Conservation (phyloP, 352 stramenopile species). For the Globisporangium alternatum region DNA sequence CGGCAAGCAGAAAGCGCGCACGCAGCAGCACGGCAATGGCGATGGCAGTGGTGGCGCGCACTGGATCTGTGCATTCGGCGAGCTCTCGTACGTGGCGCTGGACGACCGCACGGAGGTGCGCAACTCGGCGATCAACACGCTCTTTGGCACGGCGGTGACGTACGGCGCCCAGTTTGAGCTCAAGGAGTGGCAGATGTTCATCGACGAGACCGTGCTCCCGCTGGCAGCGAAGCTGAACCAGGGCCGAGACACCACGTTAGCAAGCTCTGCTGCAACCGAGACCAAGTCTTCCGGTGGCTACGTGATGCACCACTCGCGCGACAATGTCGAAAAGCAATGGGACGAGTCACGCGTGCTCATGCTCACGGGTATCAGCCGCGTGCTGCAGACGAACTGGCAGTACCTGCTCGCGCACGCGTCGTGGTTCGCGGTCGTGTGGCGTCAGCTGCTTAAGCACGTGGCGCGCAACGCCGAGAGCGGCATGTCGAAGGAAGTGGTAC, state of each 20-base stretch:
- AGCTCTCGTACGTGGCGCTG: constrained; percentile 87
- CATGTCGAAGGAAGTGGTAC: constrained; percentile 76
- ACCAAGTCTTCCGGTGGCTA: constrained; percentile 26
- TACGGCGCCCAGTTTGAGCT: constrained; percentile 91
- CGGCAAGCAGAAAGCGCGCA: constrained; percentile 50
- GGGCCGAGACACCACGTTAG: constrained; percentile 13
- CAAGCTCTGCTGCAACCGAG: background rate
- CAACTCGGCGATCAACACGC: constrained; percentile 97
- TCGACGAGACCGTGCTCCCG: constrained; percentile 93
- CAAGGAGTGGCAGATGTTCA: constrained; percentile 91
- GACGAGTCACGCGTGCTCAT: constrained; percentile 94
- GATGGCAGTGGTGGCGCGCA: constrained; percentile 19
- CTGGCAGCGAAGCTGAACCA: constrained; percentile 71
- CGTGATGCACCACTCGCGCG: constrained; percentile 94
- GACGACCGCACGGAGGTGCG: constrained; percentile 93
- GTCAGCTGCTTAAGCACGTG: constrained; percentile 57
- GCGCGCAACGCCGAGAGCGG: constrained; percentile 44
- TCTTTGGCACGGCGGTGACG: constrained; percentile 96
- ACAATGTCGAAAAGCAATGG: constrained; percentile 97
- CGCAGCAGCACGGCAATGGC: background rate
- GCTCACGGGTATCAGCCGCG: constrained; percentile 91
- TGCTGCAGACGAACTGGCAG: constrained; percentile 88
- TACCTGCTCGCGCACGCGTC: constrained; percentile 51
- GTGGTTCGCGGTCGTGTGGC: constrained; percentile 71
- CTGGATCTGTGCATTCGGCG: constrained; percentile 69